phyloP scores from a whole-genome alignment of 306 rosid species.

The Phaseolus lunatus region DNA sequence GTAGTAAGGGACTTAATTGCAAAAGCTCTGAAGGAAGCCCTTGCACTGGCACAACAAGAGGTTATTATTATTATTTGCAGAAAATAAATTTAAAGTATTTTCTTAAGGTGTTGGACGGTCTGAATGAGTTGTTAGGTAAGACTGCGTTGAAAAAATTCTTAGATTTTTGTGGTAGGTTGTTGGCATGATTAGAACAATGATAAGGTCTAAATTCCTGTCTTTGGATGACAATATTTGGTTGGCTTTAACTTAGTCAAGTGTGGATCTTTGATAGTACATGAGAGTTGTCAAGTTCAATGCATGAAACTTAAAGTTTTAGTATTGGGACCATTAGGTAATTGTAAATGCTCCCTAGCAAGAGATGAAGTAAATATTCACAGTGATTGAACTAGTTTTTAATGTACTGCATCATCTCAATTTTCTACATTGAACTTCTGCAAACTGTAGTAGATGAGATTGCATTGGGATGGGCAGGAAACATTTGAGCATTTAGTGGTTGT shows the following conservation, averaged over 20 bases:
- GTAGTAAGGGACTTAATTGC: conserved; percentile 90
- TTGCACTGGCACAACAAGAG: conserved; percentile 91
- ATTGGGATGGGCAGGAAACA: conserved; percentile 12
- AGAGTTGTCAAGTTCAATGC: conserved; percentile 23
- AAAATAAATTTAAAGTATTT: conserved; percentile 1
- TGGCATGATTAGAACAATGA: not conserved
- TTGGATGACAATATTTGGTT: conserved; percentile 16
- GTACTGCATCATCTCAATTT: conserved; percentile 14
- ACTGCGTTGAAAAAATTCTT: conserved; percentile 16
- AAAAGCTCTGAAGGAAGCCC: conserved; percentile 94
- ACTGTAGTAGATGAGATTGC: not conserved
- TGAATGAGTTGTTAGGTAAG: conserved; percentile 23
- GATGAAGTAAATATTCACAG: not conserved
- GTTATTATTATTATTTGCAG: conserved; percentile 46
- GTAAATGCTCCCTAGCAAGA: not conserved
- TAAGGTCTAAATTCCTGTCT: not conserved
- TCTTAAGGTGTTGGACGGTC: conserved; percentile 1
- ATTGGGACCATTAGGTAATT: too few species aligned
- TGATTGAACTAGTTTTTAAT: conserved; percentile 18
- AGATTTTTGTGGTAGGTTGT: conserved; percentile 1
- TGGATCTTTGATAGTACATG: not conserved
- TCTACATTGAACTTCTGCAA: conserved; percentile 23
- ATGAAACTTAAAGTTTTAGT: not conserved
- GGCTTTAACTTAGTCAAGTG: not conserved
- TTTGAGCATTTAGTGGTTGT: conserved; percentile 13